Evolutionary conservation across 2,329 filamentous ascomycete species (phyloP), one percentile per base, ranked within the genome.

Genomic region (Anthostomella pinea): DNA sequence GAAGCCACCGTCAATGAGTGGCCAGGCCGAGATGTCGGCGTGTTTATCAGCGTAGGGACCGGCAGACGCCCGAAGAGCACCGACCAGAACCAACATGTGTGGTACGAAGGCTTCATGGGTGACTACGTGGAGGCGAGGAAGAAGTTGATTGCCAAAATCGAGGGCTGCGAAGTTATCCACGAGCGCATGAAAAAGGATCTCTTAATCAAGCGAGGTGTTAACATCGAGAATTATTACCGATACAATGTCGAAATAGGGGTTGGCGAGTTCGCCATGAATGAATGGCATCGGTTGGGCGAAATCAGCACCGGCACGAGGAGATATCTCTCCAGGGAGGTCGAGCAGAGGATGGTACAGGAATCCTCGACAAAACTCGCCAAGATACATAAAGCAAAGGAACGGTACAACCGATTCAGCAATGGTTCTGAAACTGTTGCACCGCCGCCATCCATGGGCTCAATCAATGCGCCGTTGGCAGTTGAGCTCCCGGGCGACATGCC

Each of bases 221-320:
- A 85, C 52, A 77, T 79, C 33, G 90, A 96, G 40, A 87, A 94
- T 60, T 98, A 98, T 67, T 95, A 89, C 61, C 85, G 93, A 6
- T 71, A 97, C n/a, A 98, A 98, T 48, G 93, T 97, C 25, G 90
- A 97, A 58, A 83, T 95, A 11, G 93, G 91, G 1, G 90, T 97
- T 3, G 90, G 91, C 35, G 93, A 97, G 58, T 97, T 96, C 60
- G 91, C 87, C 33, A 97, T 98, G 89, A 98, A 97, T 58, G 93
- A 97, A 60, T 98, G 93, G 93, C 79, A 87, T 53, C 80, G 90
- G 3, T 69, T 97, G n/a, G 84, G 87, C 17, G 91, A 96, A 34
- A 97, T 98, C 65, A 95, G 87, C 67, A 96, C 88, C 10, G 84
- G 84, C 57, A 98, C 93, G 0, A 78, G 87, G 49, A 79, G 84